Evolutionary conservation across 768 basidiomycete species (phyloP).

Genomic region (Harrya chromipes): DNA sequence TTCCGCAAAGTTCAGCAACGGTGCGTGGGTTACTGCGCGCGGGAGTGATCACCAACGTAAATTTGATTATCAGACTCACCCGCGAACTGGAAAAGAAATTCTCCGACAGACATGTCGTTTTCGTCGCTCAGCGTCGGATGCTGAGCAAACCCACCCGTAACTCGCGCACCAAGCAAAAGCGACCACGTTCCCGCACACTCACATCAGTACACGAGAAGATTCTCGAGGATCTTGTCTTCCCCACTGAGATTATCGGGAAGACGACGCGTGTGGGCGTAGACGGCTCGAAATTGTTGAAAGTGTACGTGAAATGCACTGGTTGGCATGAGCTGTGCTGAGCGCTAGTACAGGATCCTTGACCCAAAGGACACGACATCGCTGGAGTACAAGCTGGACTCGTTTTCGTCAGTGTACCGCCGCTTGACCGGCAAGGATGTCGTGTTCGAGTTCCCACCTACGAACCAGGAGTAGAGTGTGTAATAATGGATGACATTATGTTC

Average conservation of each 20-base stretch:
- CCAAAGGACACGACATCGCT: slow-evolving; percentile 96
- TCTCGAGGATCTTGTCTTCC: slow-evolving; percentile 98
- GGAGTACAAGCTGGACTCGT: slow-evolving; percentile 99
- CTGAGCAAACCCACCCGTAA: slow-evolving; percentile 95
- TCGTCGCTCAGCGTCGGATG: slow-evolving; percentile 98
- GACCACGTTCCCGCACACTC: slow-evolving; percentile 94
- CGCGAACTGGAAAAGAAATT: slow-evolving; percentile 99
- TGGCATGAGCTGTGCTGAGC: slow-evolving; percentile 14
- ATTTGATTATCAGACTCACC: slow-evolving; percentile 66
- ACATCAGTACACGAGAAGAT: slow-evolving; percentile 98
- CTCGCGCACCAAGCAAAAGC: slow-evolving; percentile 91
- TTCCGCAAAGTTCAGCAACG: slow-evolving; percentile 98
- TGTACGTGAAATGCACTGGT: slow-evolving; percentile 58
- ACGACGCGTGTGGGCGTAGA: slow-evolving; percentile 91
- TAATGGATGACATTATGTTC: slow-evolving; percentile 33
- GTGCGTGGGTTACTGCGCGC: slow-evolving; percentile 37
- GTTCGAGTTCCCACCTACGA: slow-evolving; percentile 84
- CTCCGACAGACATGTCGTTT: slow-evolving; percentile 98
- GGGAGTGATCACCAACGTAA: slow-evolving; percentile 6
- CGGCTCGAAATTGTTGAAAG: slow-evolving; percentile 94
- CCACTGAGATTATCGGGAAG: slow-evolving; percentile 99
- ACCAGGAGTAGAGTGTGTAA: slow-evolving; percentile 54
- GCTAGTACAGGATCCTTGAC: slow-evolving; percentile 78
- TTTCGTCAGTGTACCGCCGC: slow-evolving; percentile 94
- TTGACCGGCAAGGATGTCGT: slow-evolving; percentile 97